Evolutionary conservation across 768 basidiomycete genomes (phyloP), one percentile per base, ranked within the genome.

Genomic region (Lyophyllum semitale): DNA sequence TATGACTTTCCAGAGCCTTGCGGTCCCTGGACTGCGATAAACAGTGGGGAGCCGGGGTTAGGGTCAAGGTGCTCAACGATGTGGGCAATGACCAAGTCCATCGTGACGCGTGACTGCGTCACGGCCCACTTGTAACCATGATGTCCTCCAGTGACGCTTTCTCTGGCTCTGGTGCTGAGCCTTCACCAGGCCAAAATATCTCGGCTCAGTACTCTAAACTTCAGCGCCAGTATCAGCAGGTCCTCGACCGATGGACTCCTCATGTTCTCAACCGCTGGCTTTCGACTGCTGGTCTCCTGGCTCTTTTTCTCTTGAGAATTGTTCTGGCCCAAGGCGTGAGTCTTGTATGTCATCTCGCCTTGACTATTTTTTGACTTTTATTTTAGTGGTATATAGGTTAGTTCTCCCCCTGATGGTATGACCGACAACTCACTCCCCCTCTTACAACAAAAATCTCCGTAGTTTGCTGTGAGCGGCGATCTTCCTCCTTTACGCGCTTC

Each of bases 1-100:
- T 82, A 93, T 0, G 94, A 89, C 75, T 98, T 98, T 30, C 95
- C 95, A 49, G 89, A 91, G 11, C 95, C 95, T 71, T 98, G 95
- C 0, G 95, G 94, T 0, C 95, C 95, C 72, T 97, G 95, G 15
- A 97, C 66, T 2, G 87, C 94, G 12, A 95, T 84, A 57, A 97
- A 89, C 15, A 97, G 74, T 3, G 95, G 94, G 22, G 54, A 45
- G 48, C 45, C 26, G 55, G 59, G 15, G 72, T 59, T 56, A 73
- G 68, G 42, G 58, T 59, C 41, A 67, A 63, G 50, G 59, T 73
- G 70, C 18, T 62, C 55, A 17, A 64, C 59, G 45, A 74, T 66
- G 46, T 53, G 63, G 47, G 32, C 61, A 46, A 51, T 60, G 59
- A 61, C 54, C 32, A 49, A 62, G 57, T 53, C 57, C 61, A 59